Conservation (phyloP, 768 basidiomycete species). For the Suillus cothurnatus region DNA sequence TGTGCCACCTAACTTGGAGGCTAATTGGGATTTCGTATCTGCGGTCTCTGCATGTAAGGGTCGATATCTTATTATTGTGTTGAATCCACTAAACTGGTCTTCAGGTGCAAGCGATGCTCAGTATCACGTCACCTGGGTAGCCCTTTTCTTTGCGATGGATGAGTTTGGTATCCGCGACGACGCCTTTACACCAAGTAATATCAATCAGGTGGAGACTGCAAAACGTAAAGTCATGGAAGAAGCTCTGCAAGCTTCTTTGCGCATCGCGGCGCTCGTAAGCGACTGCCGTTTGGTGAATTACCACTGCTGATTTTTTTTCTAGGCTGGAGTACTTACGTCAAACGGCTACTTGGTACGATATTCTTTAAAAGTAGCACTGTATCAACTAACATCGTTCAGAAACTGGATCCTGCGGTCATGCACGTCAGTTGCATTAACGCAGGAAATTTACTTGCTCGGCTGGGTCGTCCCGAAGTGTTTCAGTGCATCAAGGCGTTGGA, state of each 20-base stretch:
- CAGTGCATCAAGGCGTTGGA: slow-evolving; percentile 85
- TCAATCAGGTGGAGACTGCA: slow-evolving; percentile 65
- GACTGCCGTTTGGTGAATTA: slow-evolving; percentile 8
- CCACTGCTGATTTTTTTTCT: slow-evolving; percentile 5
- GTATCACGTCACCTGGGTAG: slow-evolving; percentile 92
- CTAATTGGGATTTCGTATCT: slow-evolving; percentile 88
- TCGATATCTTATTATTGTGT: neutral
- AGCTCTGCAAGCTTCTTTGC: slow-evolving; percentile 80
- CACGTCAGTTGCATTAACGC: slow-evolving; percentile 85
- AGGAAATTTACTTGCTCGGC: slow-evolving; percentile 75
- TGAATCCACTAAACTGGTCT: neutral
- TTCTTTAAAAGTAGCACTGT: slow-evolving; percentile 18
- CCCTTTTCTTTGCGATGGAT: slow-evolving; percentile 77
- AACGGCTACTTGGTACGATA: slow-evolving; percentile 81
- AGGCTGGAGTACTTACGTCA: slow-evolving; percentile 82
- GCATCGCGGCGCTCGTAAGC: slow-evolving; percentile 85
- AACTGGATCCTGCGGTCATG: slow-evolving; percentile 87
- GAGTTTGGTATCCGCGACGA: slow-evolving; percentile 82
- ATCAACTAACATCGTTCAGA: slow-evolving; percentile 38
- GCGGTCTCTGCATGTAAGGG: slow-evolving; percentile 64
- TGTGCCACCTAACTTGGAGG: slow-evolving; percentile 82
- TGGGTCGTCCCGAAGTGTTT: slow-evolving; percentile 81
- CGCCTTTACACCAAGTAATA: slow-evolving; percentile 30
- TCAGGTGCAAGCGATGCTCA: slow-evolving; percentile 83
- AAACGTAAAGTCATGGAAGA: slow-evolving; percentile 79